These are phyloP conservation scores for Acrocalymma vagum DNA, from an alignment of 2,329 filamentous ascomycete species.

Conservation along the genomic window DNA sequence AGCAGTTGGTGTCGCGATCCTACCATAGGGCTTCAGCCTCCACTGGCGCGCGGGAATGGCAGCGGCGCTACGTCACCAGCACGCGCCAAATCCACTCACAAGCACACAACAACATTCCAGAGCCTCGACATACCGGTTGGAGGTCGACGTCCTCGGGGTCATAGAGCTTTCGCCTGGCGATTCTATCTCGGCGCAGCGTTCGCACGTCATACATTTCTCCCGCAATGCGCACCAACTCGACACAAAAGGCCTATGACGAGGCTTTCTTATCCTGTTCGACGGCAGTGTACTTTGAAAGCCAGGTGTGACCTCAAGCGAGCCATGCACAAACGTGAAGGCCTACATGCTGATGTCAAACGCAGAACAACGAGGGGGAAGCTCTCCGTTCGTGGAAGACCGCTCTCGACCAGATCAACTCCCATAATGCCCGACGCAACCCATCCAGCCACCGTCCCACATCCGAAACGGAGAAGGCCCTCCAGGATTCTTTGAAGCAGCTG, in stretches of 20 bases:
- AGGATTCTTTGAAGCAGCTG: constrained; percentile 81
- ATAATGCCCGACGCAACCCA: constrained; percentile 79
- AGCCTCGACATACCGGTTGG: constrained; percentile 25
- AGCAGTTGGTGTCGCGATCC: constrained; percentile 20
- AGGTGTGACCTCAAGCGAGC: constrained; percentile 63
- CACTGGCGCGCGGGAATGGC: constrained; percentile 19
- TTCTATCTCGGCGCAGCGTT: too few relatives aligned
- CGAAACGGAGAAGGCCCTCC: constrained; percentile 83
- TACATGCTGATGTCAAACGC: constrained; percentile 10
- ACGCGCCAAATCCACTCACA: constrained; percentile 31
- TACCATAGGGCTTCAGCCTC: constrained; percentile 24
- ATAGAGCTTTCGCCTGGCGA: too few relatives aligned
- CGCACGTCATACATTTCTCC: constrained; percentile 13
- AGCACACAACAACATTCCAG: constrained; percentile 24
- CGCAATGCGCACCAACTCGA: constrained; percentile 67
- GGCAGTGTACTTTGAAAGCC: constrained; percentile 93
- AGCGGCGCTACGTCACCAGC: constrained; percentile 39
- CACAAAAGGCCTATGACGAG: constrained; percentile 98
- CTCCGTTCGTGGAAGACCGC: constrained; percentile 89
- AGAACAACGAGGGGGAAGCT: constrained; percentile 93
- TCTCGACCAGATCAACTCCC: constrained; percentile 86
- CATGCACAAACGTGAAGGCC: constrained; percentile 4
- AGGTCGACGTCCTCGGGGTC: too few relatives aligned
- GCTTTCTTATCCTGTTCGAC: constrained; percentile 95
- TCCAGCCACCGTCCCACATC: constrained; percentile 74